Evolutionary conservation across 1,284 basidiomycete species (phyloP), one percentile per base, ranked within the genome.

Genomic region (Inonotus obliquus): DNA sequence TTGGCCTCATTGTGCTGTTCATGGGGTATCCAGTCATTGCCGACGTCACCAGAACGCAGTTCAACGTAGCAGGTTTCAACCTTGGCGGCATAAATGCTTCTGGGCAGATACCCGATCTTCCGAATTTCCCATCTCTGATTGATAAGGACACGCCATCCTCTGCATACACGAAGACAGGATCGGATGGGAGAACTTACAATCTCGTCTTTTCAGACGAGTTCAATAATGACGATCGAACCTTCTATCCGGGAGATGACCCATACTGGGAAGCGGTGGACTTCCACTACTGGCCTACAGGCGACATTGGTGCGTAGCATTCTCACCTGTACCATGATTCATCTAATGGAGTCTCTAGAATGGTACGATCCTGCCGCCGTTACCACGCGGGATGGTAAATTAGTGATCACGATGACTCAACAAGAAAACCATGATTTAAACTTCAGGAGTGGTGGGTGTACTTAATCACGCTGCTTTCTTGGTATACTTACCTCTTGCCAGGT

Each of bases 11-110:
- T 59, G 81, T 79, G 2, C 80, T 92, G 35, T 92, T 92, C 69
- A 83, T 85, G 25, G 90, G 88, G 39, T 95, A 92, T 69, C 94
- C 93, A 1, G 85, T 95, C 70, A 81, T 92, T 65, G 77, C 78
- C 49, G 80, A 79, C 65, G 83, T 76, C 67, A 76, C 73, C 59
- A 70, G 74, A 56, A 68, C 54, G 27, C 60, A 17, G 45, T 62
- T 49, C 38, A 57, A 65, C 66, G 72, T 73, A 14, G 69, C 69
- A 27, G 87, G 87, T 6, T 91, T 82, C 75, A 93, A 93, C 68
- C 76, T 92, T 21, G 92, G 92, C 17, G 90, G 89, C 4, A 83
- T 87, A 64, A 91, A 94, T 67, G 80, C 70, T 17, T 78, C 85
- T 1, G 89, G 89, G 1, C 89, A 91, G 72, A 82, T 91, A 56